Percentiles rank a stretch among this genome's conserved stretches.
Conservation (phyloP, 2,329 filamentous ascomycete genomes). For the Botryotinia convoluta region DNA sequence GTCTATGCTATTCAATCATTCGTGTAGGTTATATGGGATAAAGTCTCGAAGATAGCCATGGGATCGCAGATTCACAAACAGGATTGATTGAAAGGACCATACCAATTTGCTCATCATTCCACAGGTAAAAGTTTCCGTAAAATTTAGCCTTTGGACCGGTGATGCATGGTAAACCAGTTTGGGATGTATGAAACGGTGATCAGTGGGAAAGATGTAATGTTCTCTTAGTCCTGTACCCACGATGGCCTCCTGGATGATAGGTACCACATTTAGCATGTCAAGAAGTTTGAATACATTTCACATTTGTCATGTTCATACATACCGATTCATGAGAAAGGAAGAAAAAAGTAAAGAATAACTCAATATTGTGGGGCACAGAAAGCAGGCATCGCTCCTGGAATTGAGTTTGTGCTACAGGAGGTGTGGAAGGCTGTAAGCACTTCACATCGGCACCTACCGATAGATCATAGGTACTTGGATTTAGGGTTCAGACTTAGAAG, state of each 20-base stretch:
- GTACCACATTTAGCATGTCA: neutral
- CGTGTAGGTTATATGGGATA: neutral
- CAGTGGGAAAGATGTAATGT: neutral
- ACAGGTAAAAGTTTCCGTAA: neutral
- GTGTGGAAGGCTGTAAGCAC: neutral
- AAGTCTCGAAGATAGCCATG: neutral
- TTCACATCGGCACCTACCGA: neutral
- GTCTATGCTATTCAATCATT: neutral
- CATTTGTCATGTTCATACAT: neutral
- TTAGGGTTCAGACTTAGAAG: neutral
- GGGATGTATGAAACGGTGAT: conserved; percentile 4
- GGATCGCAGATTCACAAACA: neutral
- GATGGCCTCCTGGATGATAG: neutral
- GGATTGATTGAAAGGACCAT: neutral
- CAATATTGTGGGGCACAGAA: neutral
- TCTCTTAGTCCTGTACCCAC: neutral
- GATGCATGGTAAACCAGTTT: neutral
- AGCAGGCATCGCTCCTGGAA: neutral
- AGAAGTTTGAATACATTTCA: neutral
- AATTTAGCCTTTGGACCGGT: neutral
- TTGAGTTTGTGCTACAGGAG: neutral
- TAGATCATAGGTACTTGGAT: neutral
- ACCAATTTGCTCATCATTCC: neutral
- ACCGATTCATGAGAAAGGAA: neutral
- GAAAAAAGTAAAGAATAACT: neutral